These are phyloP conservation scores for Chloranthus sessilifolius DNA, from an alignment of 164 flowering plant species.

Conservation along the genomic window DNA sequence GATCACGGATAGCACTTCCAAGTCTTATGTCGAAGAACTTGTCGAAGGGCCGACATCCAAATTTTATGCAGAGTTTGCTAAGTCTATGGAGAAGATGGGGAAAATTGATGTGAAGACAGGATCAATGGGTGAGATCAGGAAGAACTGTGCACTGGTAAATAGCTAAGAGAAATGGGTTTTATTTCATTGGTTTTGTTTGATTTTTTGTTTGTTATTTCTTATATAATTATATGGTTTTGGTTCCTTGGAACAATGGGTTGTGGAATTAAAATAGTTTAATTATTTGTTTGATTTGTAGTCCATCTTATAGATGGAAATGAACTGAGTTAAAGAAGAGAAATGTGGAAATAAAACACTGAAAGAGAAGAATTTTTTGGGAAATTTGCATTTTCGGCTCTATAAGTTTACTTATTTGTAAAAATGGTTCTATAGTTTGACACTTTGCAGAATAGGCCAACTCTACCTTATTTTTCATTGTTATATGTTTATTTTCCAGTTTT, in stretches of 20 bases:
- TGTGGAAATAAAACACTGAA: too few species aligned
- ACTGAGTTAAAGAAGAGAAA: too few species aligned
- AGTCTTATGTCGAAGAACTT: conserved; percentile 4
- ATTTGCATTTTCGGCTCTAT: too few species aligned
- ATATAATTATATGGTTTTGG: too few species aligned
- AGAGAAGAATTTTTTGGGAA: too few species aligned
- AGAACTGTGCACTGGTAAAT: conserved; percentile 18
- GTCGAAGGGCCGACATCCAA: conserved; percentile 18
- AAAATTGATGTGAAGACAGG: conserved; percentile 20
- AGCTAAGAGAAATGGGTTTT: conserved; percentile 5
- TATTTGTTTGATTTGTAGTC: background rate
- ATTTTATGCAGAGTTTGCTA: conserved; percentile 35
- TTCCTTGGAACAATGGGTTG: background rate
- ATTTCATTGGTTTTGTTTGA: background rate
- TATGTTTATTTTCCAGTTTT: too few species aligned
- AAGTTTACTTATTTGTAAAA: too few species aligned
- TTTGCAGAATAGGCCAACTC: too few species aligned
- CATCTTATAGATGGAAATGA: too few species aligned
- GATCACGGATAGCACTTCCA: conserved; percentile 15
- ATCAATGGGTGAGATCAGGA: conserved; percentile 19
- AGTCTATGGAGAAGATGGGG: conserved; percentile 31
- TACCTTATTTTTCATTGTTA: too few species aligned
- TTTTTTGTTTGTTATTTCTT: background rate
- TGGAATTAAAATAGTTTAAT: background rate
- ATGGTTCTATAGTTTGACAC: too few species aligned